Base-by-base conservation (phyloP, 306 rosid genomes). In the Lablab purpureus region DNA sequence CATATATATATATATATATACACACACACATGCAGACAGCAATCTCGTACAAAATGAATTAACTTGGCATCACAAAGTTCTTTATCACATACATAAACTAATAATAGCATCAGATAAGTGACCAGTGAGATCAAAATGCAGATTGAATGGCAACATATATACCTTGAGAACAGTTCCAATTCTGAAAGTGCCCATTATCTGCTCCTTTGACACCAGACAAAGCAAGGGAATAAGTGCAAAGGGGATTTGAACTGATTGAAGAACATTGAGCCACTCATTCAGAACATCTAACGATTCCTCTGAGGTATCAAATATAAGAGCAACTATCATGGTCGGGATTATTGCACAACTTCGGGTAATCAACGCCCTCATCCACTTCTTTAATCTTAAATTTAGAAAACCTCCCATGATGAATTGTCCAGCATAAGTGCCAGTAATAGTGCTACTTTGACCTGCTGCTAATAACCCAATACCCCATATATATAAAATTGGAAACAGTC, bases 391-490 rank as follows among this genome's bases (percentile, higher is more conserved):
- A 81, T 93, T 88, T 25, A 95, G 87, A 73, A 95, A 95, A 41
- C 99, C 99, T 13, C 97, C 98, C 98, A 96, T 96, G 82, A 96
- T 96, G 80, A 96, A 96, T 83, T 96, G 99, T 36, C 98, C 99
- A 0, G 99, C 99, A 74, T 96, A 96, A 51, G 99, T 93, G 22
- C 99, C 99, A 2, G 99, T 93, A 22, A 96, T 87, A 41, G 99
- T 96, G 83, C 99, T 96, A 63, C 98, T 91, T 82, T 96, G 99
- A 6, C 99, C 98, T 15, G 99, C 99, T 28, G 99, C 99, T 67
- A 96, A 85, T 74, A 96, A 83, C 47, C 99, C 99, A 65, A 96
- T 90, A 70, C 87, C 98, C 99, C 98, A 96, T 47, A 96, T 91
- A 55, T 96, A 96, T 64, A 93, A 54, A 79, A 96, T 93, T 0